Base-by-base conservation (phyloP, 2,329 filamentous ascomycete genomes). In the Esteya vermicola region DNA sequence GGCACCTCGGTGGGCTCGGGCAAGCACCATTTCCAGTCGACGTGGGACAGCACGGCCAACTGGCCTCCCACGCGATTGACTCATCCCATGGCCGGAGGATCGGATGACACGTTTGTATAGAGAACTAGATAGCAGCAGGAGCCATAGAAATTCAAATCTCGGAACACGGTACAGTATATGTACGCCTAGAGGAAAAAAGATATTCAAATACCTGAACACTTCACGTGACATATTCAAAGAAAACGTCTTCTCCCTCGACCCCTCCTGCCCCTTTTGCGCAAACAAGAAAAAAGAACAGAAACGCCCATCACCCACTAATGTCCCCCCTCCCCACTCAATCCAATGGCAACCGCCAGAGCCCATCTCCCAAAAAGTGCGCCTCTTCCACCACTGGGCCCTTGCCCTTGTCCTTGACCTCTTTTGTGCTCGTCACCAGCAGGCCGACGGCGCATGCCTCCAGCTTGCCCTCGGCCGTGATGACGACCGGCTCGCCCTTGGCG, bases 371-470 rank as follows among this genome's bases (percentile, higher is more conserved):
- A 64, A 81, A 96, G 70, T 98, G 91, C 25, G 85, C 85, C 45
- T 86, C 81, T 65, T 96, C 89, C 50, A 96, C 84, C 14, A 88
- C 91, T 6, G 88, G 83, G 0, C 91, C 91, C 65, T 96, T 96
- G 49, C 85, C 86, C 64, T 89, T 89, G 49, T 77, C 79, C 72
- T 91, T 94, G 57, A 94, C 88, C 61, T 95, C 86, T 59, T 80
- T 78, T 0, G 91, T 95, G 4, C 86, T 81, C 54, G 81, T 76
- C 52, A 85, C 85, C 56, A 98, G 57, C 47, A 82, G 66, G 0
- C 91, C 91, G 1, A 98, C 81, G 41, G 93, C 75, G 59, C 88
- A 95, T 6, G 86, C 85, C 64, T 89, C 78, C 51, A 81, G 75
- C 67, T 98, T 98, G 8, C 91, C 91, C 68, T 98, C 91, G 0